Percentiles rank a stretch among this genome's conserved stretches.
Conservation (phyloP, 202 grass and related monocot species). For the Panicum hallii region DNA sequence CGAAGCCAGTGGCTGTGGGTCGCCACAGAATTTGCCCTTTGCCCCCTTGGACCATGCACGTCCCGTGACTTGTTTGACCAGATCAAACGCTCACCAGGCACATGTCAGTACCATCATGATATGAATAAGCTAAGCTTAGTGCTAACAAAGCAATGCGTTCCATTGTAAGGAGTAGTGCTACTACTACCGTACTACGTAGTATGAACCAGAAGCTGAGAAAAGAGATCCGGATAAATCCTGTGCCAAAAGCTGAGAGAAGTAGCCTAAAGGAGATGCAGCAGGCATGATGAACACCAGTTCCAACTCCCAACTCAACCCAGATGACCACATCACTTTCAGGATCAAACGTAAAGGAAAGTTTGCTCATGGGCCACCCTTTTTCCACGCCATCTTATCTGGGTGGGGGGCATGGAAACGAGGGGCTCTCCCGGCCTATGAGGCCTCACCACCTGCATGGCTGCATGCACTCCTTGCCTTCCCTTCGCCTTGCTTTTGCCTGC, state of each 20-base stretch:
- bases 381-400: slow-evolving; percentile 31
- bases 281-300: slow-evolving; percentile 29
- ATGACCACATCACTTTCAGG: slow-evolving; percentile 44
- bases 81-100: background rate
- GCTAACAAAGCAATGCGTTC: background rate
- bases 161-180: background rate
- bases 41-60: slow-evolving; percentile 31
- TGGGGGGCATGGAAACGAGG: slow-evolving; percentile 25
- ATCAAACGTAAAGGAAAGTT: slow-evolving; percentile 37
- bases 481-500: background rate
- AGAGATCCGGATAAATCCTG: slow-evolving; percentile 37
- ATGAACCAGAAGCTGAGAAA: background rate
- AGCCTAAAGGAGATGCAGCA: background rate
- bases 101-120: background rate
- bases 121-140: background rate
- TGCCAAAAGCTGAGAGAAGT: slow-evolving; percentile 7
- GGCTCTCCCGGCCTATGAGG: slow-evolving; percentile 22
- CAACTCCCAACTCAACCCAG: slow-evolving; percentile 35
- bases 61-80: slow-evolving; percentile 25
- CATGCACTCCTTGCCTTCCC: slow-evolving; percentile 1
- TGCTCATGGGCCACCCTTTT: slow-evolving; percentile 26
- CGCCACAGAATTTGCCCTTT: background rate
- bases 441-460: slow-evolving; percentile 38
- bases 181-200: background rate
- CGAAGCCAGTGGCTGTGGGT: background rate